Evolutionary conservation across 1,139 yeast species (phyloP).

Genomic region (Pichia sp.): DNA sequence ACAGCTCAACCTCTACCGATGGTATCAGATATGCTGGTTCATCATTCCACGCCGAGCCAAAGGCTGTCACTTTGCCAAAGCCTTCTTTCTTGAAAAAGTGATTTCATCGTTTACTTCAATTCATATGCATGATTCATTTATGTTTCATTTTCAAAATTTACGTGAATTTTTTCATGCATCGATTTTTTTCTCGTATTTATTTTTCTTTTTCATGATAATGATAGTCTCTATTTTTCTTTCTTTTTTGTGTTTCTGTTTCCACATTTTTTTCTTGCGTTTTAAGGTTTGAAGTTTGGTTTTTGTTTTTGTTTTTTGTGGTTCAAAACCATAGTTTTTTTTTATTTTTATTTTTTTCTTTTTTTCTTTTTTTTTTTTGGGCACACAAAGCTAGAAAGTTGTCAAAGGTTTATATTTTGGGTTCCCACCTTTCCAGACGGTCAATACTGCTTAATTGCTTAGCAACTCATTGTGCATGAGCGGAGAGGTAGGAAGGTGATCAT

Average conservation of each 20-base stretch:
- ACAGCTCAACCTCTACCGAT: slow-evolving; percentile 8
- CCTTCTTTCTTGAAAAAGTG: slow-evolving; percentile 42
- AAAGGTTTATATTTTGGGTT: slow-evolving; percentile 1
- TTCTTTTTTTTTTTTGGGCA: background rate
- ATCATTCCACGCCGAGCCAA: slow-evolving; percentile 55
- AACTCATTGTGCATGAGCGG: background rate
- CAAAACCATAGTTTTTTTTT: background rate
- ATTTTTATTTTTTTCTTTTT: slow-evolving; percentile 3
- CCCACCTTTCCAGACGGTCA: background rate
- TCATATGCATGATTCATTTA: background rate
- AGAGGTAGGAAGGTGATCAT: background rate
- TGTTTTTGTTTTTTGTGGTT: slow-evolving; percentile 3
- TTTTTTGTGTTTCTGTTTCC: background rate
- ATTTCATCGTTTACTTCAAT: slow-evolving; percentile 4
- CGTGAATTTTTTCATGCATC: no score
- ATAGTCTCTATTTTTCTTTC: background rate
- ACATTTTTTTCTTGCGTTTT: background rate
- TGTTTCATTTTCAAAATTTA: background rate
- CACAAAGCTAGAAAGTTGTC: background rate
- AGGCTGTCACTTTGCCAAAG: slow-evolving; percentile 53
- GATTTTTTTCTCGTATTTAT: background rate
- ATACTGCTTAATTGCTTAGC: background rate
- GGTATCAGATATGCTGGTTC: slow-evolving; percentile 48
- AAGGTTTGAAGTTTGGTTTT: background rate
- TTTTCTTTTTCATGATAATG: background rate